A percentile compares a stretch with the other conserved stretches of the same genome.
Evolutionary conservation across 2,329 filamentous ascomycete species (phyloP).

Genomic region (Fusarium sulawesiense): DNA sequence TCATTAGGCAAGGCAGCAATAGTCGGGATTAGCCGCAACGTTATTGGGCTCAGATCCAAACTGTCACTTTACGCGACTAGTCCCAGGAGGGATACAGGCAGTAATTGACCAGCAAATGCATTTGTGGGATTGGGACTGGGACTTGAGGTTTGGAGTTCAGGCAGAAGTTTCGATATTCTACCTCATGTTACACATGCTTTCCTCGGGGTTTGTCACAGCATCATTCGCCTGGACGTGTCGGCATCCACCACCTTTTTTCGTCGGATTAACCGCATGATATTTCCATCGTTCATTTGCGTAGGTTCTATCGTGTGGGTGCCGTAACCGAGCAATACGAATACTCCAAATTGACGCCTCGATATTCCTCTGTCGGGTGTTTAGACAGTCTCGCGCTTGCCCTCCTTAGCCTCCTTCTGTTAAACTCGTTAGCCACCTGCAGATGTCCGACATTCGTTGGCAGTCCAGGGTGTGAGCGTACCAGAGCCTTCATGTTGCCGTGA

Average conservation of each 20-base stretch:
- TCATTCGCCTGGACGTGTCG: slow-evolving; percentile 24
- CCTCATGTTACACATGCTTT: slow-evolving; percentile 31
- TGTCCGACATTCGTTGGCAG: slow-evolving; percentile 1
- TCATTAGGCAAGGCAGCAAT: no score
- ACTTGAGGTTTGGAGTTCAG: slow-evolving; percentile 24
- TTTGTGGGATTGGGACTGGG: neutral
- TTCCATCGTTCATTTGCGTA: slow-evolving; percentile 45
- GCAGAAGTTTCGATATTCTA: slow-evolving; percentile 24
- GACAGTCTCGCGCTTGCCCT: slow-evolving; percentile 91
- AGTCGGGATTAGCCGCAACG: no score
- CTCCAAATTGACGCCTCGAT: slow-evolving; percentile 41
- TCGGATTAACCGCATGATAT: slow-evolving; percentile 40
- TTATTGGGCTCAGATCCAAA: neutral
- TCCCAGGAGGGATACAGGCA: neutral
- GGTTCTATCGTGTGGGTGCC: slow-evolving; percentile 40
- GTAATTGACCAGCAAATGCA: slow-evolving; percentile 12
- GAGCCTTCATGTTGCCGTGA: slow-evolving; percentile 96
- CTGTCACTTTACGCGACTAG: neutral
- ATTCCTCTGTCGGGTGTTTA: slow-evolving; percentile 58
- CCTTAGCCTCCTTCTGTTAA: slow-evolving; percentile 92
- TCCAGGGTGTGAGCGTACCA: slow-evolving; percentile 71
- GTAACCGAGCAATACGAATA: slow-evolving; percentile 37
- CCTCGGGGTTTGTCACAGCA: slow-evolving; percentile 39
- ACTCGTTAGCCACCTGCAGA: slow-evolving; percentile 48
- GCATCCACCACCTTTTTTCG: slow-evolving; percentile 30